These are phyloP conservation scores for Huntiella omanensis DNA, from an alignment of 2,329 filamentous ascomycete species.

Conservation along the genomic window DNA sequence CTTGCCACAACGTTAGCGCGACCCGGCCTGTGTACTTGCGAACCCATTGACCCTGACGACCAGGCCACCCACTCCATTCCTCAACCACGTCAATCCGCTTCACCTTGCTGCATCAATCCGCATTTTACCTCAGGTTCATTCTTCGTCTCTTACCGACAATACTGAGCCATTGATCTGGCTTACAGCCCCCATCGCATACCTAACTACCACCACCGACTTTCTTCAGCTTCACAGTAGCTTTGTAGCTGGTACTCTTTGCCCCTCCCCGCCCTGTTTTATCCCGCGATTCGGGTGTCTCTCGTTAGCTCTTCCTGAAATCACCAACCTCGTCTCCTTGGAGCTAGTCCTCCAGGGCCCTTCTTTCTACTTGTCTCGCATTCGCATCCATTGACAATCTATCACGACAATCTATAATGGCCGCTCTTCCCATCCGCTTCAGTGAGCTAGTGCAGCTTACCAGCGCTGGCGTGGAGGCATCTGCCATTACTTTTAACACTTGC, in stretches of 20 bases:
- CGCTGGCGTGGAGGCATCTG: conserved; percentile 27
- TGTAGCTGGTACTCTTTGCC: neutral
- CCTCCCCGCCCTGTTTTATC: neutral
- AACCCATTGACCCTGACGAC: too few relatives aligned
- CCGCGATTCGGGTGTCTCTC: conserved; percentile 7
- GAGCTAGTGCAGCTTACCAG: conserved; percentile 57
- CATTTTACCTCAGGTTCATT: conserved; percentile 6
- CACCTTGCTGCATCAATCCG: neutral
- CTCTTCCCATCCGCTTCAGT: conserved; percentile 80
- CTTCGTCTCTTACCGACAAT: neutral
- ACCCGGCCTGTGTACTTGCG: too few relatives aligned
- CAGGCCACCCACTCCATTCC: conserved; percentile 3
- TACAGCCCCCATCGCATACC: neutral
- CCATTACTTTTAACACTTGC: conserved; percentile 65
- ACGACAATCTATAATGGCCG: conserved; percentile 29
- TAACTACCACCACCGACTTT: neutral
- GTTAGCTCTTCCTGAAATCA: conserved; percentile 7
- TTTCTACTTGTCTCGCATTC: neutral
- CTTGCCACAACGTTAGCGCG: too few relatives aligned
- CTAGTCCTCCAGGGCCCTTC: conserved; percentile 10
- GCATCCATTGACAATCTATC: neutral
- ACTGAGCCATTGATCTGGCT: conserved; percentile 10
- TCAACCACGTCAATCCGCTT: conserved; percentile 2
- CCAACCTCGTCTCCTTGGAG: conserved; percentile 9
- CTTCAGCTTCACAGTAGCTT: neutral